Evolutionary conservation across 768 basidiomycete genomes (phyloP).

Genomic region (Russula sp.): DNA sequence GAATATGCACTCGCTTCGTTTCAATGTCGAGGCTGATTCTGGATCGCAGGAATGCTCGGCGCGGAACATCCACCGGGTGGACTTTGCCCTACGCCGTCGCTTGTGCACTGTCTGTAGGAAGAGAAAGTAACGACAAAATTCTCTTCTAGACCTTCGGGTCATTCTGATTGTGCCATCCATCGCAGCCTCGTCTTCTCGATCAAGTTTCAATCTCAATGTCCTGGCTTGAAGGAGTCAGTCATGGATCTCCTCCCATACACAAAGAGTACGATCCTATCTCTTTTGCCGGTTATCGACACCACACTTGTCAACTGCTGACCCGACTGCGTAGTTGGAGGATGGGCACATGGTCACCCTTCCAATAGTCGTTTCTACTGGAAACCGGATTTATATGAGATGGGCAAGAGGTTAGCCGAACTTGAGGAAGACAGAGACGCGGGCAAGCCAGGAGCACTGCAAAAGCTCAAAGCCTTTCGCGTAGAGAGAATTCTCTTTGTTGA

Average conservation of each 20-base stretch:
- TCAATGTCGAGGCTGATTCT: not conserved
- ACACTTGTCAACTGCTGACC: not conserved
- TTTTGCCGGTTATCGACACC: too few relatives aligned
- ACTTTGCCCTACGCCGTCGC: conserved; percentile 20
- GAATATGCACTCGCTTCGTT: not conserved
- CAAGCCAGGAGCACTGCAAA: conserved; percentile 8
- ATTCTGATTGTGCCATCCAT: not conserved
- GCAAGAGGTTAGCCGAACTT: conserved; percentile 1
- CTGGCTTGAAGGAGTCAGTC: conserved; percentile 14
- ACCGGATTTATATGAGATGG: conserved; percentile 13
- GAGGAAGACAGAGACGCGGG: conserved; percentile 6
- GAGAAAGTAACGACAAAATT: conserved; percentile 1
- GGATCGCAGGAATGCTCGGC: conserved; percentile 3
- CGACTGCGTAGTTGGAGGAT: conserved; percentile 15
- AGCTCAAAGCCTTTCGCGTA: conserved; percentile 10
- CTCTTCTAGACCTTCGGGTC: not conserved
- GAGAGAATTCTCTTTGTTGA: conserved; percentile 12
- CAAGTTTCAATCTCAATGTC: conserved; percentile 10
- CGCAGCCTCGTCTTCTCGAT: conserved; percentile 12
- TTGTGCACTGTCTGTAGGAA: conserved; percentile 15
- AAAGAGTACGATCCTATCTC: not conserved
- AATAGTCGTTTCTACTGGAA: conserved; percentile 17
- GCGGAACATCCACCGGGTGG: conserved; percentile 15
- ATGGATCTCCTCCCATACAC: conserved; percentile 19
- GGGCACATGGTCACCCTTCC: conserved; percentile 13